Percentiles rank a stretch among this genome's conserved stretches.
Conservation (phyloP, 2,329 filamentous ascomycete genomes). For the Keithomyces neogunnii region DNA sequence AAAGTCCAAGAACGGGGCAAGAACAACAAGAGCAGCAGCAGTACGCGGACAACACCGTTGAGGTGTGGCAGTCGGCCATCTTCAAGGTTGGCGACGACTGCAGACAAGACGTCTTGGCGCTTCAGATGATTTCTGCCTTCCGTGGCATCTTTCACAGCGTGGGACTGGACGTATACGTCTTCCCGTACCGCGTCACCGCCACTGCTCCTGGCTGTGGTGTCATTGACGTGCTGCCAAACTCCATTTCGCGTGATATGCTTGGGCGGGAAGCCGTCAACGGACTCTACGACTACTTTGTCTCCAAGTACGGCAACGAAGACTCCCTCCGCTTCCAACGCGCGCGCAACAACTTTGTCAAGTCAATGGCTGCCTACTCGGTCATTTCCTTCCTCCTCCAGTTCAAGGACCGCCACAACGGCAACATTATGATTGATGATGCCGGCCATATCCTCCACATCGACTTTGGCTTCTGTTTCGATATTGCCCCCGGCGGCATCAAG, state of each 20-base stretch:
- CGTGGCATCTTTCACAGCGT: conserved; percentile 93
- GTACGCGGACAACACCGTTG: conserved; percentile 53
- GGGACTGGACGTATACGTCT: conserved; percentile 93
- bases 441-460: conserved; percentile 98
- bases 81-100: conserved; percentile 99
- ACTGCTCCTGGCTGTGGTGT: conserved; percentile 96
- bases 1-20: conserved; percentile 18
- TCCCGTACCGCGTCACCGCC: conserved; percentile 92
- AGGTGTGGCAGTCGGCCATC: conserved; percentile 98
- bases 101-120: conserved; percentile 87
- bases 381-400: conserved; percentile 96
- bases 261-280: conserved; percentile 97
- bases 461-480: conserved; percentile 99
- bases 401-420: conserved; percentile 98
- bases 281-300: conserved; percentile 95
- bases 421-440: conserved; percentile 98
- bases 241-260: conserved; percentile 97
- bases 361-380: conserved; percentile 96
- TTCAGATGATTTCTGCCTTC: conserved; percentile 98
- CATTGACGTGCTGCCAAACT: conserved; percentile 95
- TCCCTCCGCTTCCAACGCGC: conserved; percentile 92
- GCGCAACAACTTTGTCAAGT: conserved; percentile 95
- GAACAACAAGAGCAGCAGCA: conserved; percentile 30
- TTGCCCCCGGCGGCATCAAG: conserved; percentile 90
- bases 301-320: conserved; percentile 95